Conservation (phyloP, 352 stramenopile genomes). For the Pythium grandisporangium region DNA sequence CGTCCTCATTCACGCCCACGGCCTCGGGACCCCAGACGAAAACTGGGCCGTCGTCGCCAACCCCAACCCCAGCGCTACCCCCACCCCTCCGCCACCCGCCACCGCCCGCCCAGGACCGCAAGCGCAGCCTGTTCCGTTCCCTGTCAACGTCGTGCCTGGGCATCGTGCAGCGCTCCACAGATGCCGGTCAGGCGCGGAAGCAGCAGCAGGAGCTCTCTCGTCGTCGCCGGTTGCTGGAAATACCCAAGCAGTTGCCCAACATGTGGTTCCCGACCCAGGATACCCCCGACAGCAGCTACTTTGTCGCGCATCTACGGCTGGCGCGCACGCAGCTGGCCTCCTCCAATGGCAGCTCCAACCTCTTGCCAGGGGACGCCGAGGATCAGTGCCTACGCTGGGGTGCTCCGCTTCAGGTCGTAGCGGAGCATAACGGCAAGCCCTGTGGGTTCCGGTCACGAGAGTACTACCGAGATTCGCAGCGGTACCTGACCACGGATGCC, state of each 20-base stretch:
- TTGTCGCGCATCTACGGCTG: slow-evolving; percentile 20
- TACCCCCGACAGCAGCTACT: slow-evolving; percentile 35
- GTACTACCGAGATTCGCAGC: slow-evolving; percentile 70
- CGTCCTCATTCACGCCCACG: too few relatives aligned
- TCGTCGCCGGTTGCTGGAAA: too few relatives aligned
- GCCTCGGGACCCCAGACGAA: too few relatives aligned
- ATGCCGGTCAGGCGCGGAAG: slow-evolving; percentile 30
- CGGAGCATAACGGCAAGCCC: slow-evolving; percentile 36
- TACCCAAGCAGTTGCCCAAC: slow-evolving; percentile 67
- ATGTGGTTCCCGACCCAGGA: slow-evolving; percentile 59
- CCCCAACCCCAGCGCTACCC: background rate
- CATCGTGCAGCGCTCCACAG: too few relatives aligned
- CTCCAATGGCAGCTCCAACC: slow-evolving; percentile 5
- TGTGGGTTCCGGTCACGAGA: slow-evolving; percentile 58
- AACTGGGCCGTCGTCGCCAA: too few relatives aligned
- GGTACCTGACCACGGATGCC: slow-evolving; percentile 60
- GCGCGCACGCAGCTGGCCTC: slow-evolving; percentile 4
- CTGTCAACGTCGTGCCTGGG: slow-evolving; percentile 27
- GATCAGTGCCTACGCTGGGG: slow-evolving; percentile 53
- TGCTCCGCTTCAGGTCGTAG: slow-evolving; percentile 46
- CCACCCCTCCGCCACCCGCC: background rate
- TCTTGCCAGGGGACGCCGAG: background rate
- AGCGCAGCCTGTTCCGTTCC: slow-evolving; percentile 10
- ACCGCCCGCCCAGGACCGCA: too few relatives aligned
- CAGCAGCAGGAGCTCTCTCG: too few relatives aligned